Percentiles rank a stretch among this genome's conserved stretches.
Evolutionary conservation across 2,329 filamentous ascomycete genomes (phyloP).

Genomic region (Biscogniauxia mediterranea): DNA sequence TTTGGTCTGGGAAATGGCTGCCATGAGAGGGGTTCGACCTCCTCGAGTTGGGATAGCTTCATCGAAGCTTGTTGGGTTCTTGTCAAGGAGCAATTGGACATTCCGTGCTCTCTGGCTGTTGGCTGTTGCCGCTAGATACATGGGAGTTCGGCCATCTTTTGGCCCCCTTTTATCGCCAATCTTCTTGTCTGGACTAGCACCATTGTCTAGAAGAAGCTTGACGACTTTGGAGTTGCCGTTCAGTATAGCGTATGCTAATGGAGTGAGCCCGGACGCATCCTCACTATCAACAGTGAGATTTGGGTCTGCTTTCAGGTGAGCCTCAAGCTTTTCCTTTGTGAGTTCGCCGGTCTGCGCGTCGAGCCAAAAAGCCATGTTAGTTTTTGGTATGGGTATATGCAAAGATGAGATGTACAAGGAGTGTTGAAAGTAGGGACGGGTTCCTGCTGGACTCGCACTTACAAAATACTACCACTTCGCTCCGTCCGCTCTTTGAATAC

Average conservation of each 20-base stretch:
- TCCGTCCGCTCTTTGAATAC: neutral
- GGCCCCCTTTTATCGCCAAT: neutral
- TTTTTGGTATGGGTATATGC: neutral
- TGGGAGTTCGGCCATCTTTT: conserved; percentile 14
- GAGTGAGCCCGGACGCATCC: conserved; percentile 12
- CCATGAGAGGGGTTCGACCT: conserved; percentile 16
- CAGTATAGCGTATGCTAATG: conserved; percentile 13
- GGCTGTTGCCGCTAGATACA: conserved; percentile 16
- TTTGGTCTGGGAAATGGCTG: conserved; percentile 9
- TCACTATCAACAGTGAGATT: conserved; percentile 8
- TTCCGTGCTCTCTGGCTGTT: conserved; percentile 7
- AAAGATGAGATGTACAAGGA: neutral
- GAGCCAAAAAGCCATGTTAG: conserved; percentile 16
- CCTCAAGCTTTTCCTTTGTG: conserved; percentile 5
- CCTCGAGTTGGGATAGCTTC: conserved; percentile 7
- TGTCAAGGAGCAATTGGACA: conserved; percentile 17
- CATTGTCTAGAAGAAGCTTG: conserved; percentile 14
- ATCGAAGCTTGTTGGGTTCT: conserved; percentile 15
- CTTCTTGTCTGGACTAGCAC: conserved; percentile 14
- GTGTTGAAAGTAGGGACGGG: neutral
- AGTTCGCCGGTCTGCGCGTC: conserved; percentile 16
- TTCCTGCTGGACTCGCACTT: neutral
- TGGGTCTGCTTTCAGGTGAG: conserved; percentile 2
- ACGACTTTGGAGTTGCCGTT: conserved; percentile 9
- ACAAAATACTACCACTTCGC: neutral